Base-by-base conservation (phyloP, 345 rosid species). In the Eucalyptus erythrocorys region DNA sequence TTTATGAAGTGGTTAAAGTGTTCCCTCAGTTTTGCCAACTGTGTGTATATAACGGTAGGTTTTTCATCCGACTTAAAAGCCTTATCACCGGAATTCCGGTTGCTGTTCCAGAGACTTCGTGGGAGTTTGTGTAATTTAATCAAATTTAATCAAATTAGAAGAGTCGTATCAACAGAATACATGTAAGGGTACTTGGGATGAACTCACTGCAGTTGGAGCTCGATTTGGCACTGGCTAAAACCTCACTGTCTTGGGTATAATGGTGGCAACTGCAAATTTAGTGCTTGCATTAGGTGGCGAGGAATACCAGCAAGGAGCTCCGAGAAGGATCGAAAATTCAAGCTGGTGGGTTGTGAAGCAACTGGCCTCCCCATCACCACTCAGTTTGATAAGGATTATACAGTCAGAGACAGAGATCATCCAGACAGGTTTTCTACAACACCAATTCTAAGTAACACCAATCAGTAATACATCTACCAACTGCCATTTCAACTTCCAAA, bases 211-310 rank as follows among this genome's bases (percentile, higher is more conserved):
- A 88, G 93, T 59, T 61, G 93, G 90, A 93, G 89, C 87, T 40
- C 53, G 90, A 89, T 90, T 93, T 50, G 85, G 86, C 61, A 85
- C 88, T 49, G 94, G 93, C 93, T 92, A 93, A 89, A 96, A 93
- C 91, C 96, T 93, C 30, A 93, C 89, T 12, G 97, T 94, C 93
- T 96, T 96, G 51, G 97, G 97, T 92, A 94, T 96, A 89, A 97
- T 92, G 45, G 96, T 94, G 50, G 95, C 90, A 87, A 94, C 93
- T 59, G 93, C 86, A 71, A 87, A 92, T 88, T 93, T 94, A 27
- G 93, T 87, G 87, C 91, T 61, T 7, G 86, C 68, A 30, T 89
- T 89, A 85, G 93, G 86, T 3, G 95, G 94, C 26, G 97, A 91
- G 76, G 88, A 86, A 68, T 93, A 55, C 92, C 95, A 8, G 93